Base-by-base conservation (phyloP, 2,329 filamentous ascomycete species). In the Xylariaceae sp. region DNA sequence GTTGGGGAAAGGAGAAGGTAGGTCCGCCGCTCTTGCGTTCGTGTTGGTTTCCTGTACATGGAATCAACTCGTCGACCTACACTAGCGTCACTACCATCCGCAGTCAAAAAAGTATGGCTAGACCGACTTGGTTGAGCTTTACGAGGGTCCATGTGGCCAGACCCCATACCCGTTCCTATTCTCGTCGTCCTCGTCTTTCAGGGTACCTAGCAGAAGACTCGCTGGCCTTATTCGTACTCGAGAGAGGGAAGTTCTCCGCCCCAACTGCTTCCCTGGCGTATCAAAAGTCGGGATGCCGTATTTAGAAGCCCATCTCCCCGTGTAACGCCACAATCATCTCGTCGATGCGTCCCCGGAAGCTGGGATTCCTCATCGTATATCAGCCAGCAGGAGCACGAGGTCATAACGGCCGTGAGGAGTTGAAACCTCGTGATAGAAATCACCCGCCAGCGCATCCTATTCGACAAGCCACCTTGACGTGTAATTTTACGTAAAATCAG, bases 341-440 rank as follows among this genome's bases (percentile, higher is more conserved):
- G 6, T 44, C 34, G 3, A n/a, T 2, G n/a, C 53, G 49, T 2
- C n/a, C 12, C 27, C 39, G 48, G 3, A 49, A n/a, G 7, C 27
- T 44, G 48, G 3, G 47, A n/a, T 9, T 42, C 19, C 2, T 51
- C 9, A 4, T 26, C 11, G 26, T 48, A 40, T 2, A 55, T 5
- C n/a, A 52, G 3, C 1, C 26, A 43, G 31, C 43, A 51, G 1
- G 52, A 39, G 3, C 43, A 51, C 1, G 52, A 39, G 3, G 40
- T 29, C 53, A 55, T 48, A 2, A 44, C 52, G 12, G 49, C 53
- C 19, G 43, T 55, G 8, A 55, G 48, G 30, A 55, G 48, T 30
- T 55, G 53, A 30, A 44, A 12, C 27, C 52, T 51, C 31, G 45
- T 51, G 31, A 51, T 47, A 1, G 53, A 48, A 1, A 32, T 44